These are phyloP conservation scores for Eucalyptus guilfoylei DNA, from an alignment of 345 rosid species.

Conservation along the genomic window DNA sequence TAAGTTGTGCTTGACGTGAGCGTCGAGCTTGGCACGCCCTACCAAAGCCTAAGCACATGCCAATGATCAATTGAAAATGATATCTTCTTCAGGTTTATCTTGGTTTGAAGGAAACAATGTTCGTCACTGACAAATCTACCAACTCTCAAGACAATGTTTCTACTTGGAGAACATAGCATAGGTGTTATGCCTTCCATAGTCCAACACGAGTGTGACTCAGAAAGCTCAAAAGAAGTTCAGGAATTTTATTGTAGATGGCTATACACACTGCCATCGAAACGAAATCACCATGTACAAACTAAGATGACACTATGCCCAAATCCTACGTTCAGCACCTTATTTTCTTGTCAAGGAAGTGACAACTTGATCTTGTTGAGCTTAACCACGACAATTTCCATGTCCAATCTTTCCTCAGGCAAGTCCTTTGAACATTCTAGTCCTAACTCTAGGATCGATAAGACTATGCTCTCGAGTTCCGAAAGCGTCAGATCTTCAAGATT, in stretches of 20 bases:
- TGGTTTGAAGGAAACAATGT: too few relatives aligned
- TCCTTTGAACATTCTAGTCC: neutral
- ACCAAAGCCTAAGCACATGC: too few relatives aligned
- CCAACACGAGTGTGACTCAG: too few relatives aligned
- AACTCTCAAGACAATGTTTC: too few relatives aligned
- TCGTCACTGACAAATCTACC: fast-evolving
- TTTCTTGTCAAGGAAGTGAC: neutral
- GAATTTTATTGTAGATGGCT: neutral
- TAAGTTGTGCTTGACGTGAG: neutral
- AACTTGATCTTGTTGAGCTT: neutral
- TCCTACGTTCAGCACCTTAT: neutral
- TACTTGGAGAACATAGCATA: too few relatives aligned
- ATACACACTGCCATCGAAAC: neutral
- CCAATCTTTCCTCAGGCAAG: neutral
- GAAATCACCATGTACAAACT: neutral
- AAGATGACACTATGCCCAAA: neutral
- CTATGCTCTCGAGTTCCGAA: neutral
- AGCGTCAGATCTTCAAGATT: neutral
- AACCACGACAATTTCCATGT: neutral
- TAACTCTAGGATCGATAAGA: neutral
- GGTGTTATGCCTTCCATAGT: too few relatives aligned
- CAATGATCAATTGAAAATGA: too few relatives aligned
- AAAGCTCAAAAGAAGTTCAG: neutral
- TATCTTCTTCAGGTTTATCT: too few relatives aligned
- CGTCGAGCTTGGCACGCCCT: neutral